Evolutionary conservation across 129 eudicot species (phyloP).

Genomic region (Solidago caesia): DNA sequence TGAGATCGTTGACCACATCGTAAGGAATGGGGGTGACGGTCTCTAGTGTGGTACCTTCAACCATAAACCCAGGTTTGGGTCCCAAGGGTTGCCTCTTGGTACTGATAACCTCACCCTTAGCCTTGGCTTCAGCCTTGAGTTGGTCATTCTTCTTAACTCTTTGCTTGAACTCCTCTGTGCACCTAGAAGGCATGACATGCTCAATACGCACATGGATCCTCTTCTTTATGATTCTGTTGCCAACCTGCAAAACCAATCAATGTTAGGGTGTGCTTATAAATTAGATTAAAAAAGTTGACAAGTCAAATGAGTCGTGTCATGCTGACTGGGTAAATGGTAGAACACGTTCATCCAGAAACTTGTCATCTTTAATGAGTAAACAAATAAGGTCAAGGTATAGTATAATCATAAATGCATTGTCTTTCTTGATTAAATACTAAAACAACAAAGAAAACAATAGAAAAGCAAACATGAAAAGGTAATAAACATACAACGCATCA

Average conservation of each 20-base stretch:
- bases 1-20: slow-evolving; percentile 92
- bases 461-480: too few species aligned
- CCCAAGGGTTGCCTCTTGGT: slow-evolving; percentile 88
- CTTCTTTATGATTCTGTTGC: slow-evolving; percentile 70
- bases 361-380: too few species aligned
- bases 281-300: too few species aligned
- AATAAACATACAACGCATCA: not conserved
- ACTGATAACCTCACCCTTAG: slow-evolving; percentile 66
- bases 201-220: slow-evolving; percentile 90
- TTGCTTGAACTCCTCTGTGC: slow-evolving; percentile 69
- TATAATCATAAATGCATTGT: too few species aligned
- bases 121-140: slow-evolving; percentile 83
- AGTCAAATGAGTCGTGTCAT: too few species aligned
- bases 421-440: too few species aligned
- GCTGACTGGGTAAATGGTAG: too few species aligned
- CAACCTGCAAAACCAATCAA: slow-evolving; percentile 42
- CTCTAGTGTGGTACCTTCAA: slow-evolving; percentile 76
- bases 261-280: too few species aligned
- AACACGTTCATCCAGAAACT: too few species aligned
- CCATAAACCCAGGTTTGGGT: slow-evolving; percentile 93
- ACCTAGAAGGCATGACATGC: slow-evolving; percentile 80
- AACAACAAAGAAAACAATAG: too few species aligned
- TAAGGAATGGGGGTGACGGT: slow-evolving; percentile 93
- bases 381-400: too few species aligned
- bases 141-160: slow-evolving; percentile 72